Base-by-base conservation (phyloP, 73 alveolate species). In the Paramecium bursaria region DNA sequence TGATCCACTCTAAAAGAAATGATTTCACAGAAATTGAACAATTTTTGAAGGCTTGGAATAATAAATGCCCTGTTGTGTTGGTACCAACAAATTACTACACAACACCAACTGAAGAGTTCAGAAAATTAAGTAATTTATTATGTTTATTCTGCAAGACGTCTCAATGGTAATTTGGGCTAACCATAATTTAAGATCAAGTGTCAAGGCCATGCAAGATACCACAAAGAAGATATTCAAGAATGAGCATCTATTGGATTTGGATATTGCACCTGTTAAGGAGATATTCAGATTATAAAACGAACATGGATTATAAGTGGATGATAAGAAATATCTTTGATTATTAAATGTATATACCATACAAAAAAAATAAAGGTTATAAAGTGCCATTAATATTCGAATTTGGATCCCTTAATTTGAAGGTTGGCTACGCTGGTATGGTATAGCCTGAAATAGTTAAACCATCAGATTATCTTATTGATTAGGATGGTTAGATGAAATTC, bases 21-120 rank as follows among this genome's bases (percentile, higher is more conserved):
- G 92, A 85, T 46, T 90, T 95, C 19, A 67, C 87, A 57, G 98
- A 93, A 74, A 92, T 93, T 60, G 92, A 93, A 53, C 92, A 90
- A 21, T 93, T 93, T 90, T 74, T 93, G 79, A 57, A 30, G 48
- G 91, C 48, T 50, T 93, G 95, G 92, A 92, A 86, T 57, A 91
- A 91, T 67, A 87, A 89, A 86, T 73, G 51, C n/a, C 98, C 98
- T 1, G 87, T 93, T 21, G 90, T 92, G 46, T 61, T 93, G 46
- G 98, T 93, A 27, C 98, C 97, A n/a, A 93, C 98, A 0, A 92
- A 94, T 67, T 92, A 93, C 88, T 88, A 88, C 73, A 93, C 85
- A 85, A 87, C 82, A 53, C 92, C 95, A 33, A 93, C 93, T 30
- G 91, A 91, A 17, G 92, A 88, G 47, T 92, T 93, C 61, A 61